These are phyloP conservation scores for Exophiala bonariae DNA, from an alignment of 2,329 filamentous ascomycete species.

Conservation along the genomic window DNA sequence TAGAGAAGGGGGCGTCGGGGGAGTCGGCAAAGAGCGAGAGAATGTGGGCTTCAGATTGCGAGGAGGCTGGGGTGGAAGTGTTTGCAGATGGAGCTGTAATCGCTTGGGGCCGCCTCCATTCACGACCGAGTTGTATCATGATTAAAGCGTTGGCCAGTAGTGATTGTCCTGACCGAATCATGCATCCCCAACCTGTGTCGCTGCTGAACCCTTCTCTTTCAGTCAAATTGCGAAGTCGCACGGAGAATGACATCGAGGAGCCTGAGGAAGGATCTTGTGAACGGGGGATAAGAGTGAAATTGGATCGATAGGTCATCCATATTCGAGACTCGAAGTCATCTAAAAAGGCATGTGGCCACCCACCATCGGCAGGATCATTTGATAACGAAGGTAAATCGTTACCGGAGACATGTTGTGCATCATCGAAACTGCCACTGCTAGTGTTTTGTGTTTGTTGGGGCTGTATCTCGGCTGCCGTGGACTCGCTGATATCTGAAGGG, in stretches of 20 bases:
- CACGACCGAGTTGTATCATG: constrained; percentile 73
- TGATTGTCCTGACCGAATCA: constrained; percentile 96
- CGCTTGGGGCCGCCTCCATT: constrained; percentile 46
- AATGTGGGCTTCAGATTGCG: constrained; percentile 46
- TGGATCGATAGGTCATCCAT: constrained; percentile 95
- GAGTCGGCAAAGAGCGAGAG: constrained; percentile 86
- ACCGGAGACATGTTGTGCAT: constrained; percentile 24
- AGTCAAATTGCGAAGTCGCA: constrained; percentile 78
- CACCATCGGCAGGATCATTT: constrained; percentile 37
- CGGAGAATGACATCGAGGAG: constrained; percentile 74
- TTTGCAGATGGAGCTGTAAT: constrained; percentile 8
- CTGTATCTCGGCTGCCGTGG: constrained; percentile 18
- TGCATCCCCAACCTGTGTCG: constrained; percentile 96
- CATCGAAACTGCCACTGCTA: constrained; percentile 24
- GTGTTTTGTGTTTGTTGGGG: constrained; percentile 11
- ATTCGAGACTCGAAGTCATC: constrained; percentile 90
- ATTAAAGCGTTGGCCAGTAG: constrained; percentile 83
- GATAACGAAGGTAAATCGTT: constrained; percentile 25
- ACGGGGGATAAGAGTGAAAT: constrained; percentile 79
- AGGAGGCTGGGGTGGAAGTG: constrained; percentile 1
- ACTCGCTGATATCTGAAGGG: constrained; percentile 24
- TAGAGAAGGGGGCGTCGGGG: constrained; percentile 82
- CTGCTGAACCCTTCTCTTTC: constrained; percentile 84
- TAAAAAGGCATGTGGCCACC: constrained; percentile 83
- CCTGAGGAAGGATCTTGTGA: constrained; percentile 71